Conservation (phyloP, 805 yeast species). For the Citeromyces nyonsensis region DNA sequence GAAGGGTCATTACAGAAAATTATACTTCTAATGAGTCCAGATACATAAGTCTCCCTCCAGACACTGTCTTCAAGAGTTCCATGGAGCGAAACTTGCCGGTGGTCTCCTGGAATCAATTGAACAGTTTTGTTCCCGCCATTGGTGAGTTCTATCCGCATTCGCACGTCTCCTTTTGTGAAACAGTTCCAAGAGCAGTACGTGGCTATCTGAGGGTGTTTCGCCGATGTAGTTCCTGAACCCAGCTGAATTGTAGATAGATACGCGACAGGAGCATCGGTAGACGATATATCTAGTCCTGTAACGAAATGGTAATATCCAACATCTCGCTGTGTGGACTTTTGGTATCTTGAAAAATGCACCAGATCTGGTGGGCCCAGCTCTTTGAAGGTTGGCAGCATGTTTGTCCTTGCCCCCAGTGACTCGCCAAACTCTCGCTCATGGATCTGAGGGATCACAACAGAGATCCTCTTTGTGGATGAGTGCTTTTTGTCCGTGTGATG, state of each 20-base stretch:
- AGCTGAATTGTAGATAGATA: constrained; percentile 29
- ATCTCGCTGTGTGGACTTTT: constrained; percentile 27
- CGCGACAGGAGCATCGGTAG: constrained; percentile 38
- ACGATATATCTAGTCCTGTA: constrained; percentile 35
- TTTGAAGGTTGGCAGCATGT: constrained; percentile 20
- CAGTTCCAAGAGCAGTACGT: constrained; percentile 63
- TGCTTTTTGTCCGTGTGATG: background rate
- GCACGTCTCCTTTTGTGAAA: constrained; percentile 57
- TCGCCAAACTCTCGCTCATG: constrained; percentile 34
- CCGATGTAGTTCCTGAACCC: constrained; percentile 12
- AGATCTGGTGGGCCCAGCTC: constrained; percentile 72
- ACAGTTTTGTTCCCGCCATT: constrained; percentile 20
- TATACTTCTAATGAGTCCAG: constrained; percentile 37
- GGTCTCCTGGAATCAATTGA: constrained; percentile 33
- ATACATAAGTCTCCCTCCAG: constrained; percentile 52
- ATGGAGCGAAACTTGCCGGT: constrained; percentile 38
- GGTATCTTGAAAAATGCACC: constrained; percentile 31
- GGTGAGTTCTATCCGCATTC: constrained; percentile 48
- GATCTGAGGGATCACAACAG: constrained; percentile 13
- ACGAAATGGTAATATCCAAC: constrained; percentile 38
- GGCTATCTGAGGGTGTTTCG: constrained; percentile 18
- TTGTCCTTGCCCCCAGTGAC: constrained; percentile 33
- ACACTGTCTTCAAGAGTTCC: constrained; percentile 33
- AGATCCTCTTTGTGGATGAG: background rate
- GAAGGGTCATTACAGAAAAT: constrained; percentile 36